Evolutionary conservation across 1,139 yeast genomes (phyloP).

Genomic region (Blastobotrys ciferrii): DNA sequence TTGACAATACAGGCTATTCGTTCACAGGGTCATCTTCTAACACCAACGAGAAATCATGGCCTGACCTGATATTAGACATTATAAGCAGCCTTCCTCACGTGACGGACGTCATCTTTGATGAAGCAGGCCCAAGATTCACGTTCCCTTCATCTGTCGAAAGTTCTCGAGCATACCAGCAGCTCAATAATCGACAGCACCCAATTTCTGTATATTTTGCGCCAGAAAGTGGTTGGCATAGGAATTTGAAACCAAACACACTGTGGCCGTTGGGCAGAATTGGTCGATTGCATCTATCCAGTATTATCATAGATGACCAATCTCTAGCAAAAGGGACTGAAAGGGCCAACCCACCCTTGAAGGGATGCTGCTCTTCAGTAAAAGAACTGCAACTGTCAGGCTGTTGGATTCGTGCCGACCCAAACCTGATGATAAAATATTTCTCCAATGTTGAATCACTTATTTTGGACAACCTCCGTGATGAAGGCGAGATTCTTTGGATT

Average conservation of each 20-base stretch:
- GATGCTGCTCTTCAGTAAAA: slow-evolving; percentile 4
- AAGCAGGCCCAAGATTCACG: slow-evolving; percentile 20
- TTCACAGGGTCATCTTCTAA: slow-evolving; percentile 13
- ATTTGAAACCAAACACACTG: slow-evolving; percentile 12
- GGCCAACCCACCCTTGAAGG: neutral
- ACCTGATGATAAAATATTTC: neutral
- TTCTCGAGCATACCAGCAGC: slow-evolving; percentile 10
- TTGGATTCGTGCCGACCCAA: slow-evolving; percentile 9
- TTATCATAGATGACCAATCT: slow-evolving; percentile 12
- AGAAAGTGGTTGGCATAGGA: slow-evolving; percentile 19
- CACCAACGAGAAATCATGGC: slow-evolving; percentile 18
- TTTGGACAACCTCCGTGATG: slow-evolving; percentile 14
- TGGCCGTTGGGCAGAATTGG: slow-evolving; percentile 19
- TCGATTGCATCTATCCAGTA: slow-evolving; percentile 15
- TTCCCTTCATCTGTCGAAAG: slow-evolving; percentile 14
- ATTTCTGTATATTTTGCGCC: slow-evolving; percentile 14
- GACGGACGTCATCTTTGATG: slow-evolving; percentile 18
- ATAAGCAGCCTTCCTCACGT: slow-evolving; percentile 20
- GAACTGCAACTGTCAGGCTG: slow-evolving; percentile 15
- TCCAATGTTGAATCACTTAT: slow-evolving; percentile 7
- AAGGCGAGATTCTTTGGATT: slow-evolving; percentile 10
- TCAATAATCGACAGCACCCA: neutral
- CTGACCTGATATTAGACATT: slow-evolving; percentile 20
- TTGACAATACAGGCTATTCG: slow-evolving; percentile 16
- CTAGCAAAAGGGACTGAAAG: neutral